phyloP scores from a whole-genome alignment of 352 stramenopile species.

The Phytophthora multivora region DNA sequence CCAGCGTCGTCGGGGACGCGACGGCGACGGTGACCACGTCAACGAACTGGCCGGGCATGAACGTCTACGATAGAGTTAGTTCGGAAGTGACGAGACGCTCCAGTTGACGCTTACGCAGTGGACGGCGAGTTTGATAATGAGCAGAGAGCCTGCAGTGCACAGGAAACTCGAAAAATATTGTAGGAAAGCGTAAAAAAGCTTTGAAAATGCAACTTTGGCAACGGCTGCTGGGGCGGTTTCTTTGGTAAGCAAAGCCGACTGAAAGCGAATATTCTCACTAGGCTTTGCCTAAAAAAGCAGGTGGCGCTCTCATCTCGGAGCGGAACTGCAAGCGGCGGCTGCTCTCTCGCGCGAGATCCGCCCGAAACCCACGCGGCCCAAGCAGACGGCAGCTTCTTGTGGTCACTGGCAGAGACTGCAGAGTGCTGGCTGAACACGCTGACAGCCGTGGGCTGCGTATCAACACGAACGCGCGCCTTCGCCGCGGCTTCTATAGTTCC shows the following conservation, averaged over 20 bases:
- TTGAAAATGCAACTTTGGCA: slow-evolving; percentile 13
- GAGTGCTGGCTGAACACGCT: slow-evolving; percentile 3
- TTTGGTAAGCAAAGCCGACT: slow-evolving; percentile 3
- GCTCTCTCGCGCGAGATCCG: slow-evolving; percentile 24
- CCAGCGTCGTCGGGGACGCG: slow-evolving; percentile 32
- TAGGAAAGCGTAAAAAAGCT: slow-evolving; percentile 26
- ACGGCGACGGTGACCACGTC: slow-evolving; percentile 26
- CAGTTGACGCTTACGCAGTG: slow-evolving; percentile 3
- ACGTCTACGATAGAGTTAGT: slow-evolving; percentile 1
- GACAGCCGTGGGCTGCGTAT: slow-evolving; percentile 9
- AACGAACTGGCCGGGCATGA: slow-evolving; percentile 37
- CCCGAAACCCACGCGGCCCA: slow-evolving; percentile 15
- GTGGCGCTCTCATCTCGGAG: slow-evolving; percentile 10
- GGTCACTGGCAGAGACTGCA: slow-evolving; percentile 15
- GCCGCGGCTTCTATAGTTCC: slow-evolving; percentile 23
- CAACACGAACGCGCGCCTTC: slow-evolving; percentile 12
- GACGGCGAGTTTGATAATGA: slow-evolving; percentile 39
- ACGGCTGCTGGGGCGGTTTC: slow-evolving; percentile 35
- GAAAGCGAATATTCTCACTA: slow-evolving; percentile 29
- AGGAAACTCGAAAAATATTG: slow-evolving; percentile 31
- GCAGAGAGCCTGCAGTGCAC: slow-evolving; percentile 10
- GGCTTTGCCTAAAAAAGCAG: slow-evolving; percentile 31
- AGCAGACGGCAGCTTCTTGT: slow-evolving; percentile 26
- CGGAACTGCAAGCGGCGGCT: slow-evolving; percentile 29
- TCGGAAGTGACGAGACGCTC: slow-evolving; percentile 9